Evolutionary conservation across 495 filamentous ascomycete species (phyloP).

Genomic region (Sabuloglossum arenarium): DNA sequence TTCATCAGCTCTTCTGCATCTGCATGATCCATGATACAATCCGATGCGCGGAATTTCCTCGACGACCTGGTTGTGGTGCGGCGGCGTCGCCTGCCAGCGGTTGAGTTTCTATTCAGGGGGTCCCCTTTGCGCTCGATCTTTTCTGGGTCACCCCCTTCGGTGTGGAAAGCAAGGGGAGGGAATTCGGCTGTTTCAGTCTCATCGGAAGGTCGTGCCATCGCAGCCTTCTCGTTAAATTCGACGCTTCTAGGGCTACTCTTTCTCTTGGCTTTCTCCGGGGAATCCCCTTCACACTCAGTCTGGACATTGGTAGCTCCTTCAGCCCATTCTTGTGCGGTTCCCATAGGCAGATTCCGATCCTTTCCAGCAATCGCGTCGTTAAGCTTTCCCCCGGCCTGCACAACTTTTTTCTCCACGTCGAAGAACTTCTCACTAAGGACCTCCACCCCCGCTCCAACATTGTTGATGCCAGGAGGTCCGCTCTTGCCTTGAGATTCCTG

Average conservation of each 20-base stretch:
- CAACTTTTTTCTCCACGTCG: conserved; percentile 9
- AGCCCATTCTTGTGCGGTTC: conserved; percentile 16
- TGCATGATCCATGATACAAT: conserved; percentile 48
- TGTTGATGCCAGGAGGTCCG: conserved; percentile 24
- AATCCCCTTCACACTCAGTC: conserved; percentile 9
- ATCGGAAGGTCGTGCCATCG: not conserved
- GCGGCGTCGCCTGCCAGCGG: conserved; percentile 20
- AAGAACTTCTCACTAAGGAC: conserved; percentile 12
- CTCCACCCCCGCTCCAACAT: conserved; percentile 8
- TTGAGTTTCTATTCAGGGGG: not conserved
- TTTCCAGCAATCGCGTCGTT: not conserved
- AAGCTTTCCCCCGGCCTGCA: not conserved
- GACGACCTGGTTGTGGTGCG: conserved; percentile 59
- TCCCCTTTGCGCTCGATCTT: conserved; percentile 2
- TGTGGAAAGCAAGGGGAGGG: not conserved
- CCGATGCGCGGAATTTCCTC: conserved; percentile 43
- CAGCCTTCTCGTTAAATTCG: conserved; percentile 4
- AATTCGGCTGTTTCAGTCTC: not conserved
- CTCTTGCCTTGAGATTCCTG: conserved; percentile 20
- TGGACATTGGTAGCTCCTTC: conserved; percentile 12
- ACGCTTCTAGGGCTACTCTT: not conserved
- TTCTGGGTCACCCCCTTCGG: not conserved
- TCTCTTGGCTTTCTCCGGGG: not conserved
- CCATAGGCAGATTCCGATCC: conserved; percentile 4
- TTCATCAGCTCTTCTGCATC: conserved; percentile 66